These are phyloP conservation scores for Endothia cerciana DNA, from an alignment of 2,329 filamentous ascomycete species.

Conservation along the genomic window DNA sequence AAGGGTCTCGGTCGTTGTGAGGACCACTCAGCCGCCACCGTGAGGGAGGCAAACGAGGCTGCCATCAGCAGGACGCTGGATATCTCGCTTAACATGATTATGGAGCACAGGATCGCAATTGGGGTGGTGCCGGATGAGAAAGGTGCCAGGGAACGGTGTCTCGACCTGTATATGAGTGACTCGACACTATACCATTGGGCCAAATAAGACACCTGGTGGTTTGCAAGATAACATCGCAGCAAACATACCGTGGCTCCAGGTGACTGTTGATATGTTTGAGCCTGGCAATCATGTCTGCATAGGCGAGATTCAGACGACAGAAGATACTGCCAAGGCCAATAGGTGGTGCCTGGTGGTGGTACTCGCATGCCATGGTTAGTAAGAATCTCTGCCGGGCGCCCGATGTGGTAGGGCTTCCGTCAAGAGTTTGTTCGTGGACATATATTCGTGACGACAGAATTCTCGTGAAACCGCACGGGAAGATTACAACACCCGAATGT, in stretches of 20 bases:
- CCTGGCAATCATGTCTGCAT: background rate
- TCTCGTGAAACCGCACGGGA: background rate
- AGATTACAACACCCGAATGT: background rate
- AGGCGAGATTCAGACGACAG: background rate
- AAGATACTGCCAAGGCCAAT: background rate
- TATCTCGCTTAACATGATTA: background rate
- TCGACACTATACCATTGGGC: background rate
- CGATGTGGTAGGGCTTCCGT: background rate
- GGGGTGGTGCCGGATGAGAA: background rate
- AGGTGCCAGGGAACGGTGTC: background rate
- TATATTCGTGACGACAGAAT: background rate
- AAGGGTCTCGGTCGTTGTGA: background rate
- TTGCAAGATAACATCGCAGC: background rate
- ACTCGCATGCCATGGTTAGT: background rate
- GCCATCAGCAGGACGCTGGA: background rate
- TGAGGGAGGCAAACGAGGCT: background rate
- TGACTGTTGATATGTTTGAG: background rate
- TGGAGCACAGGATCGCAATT: background rate
- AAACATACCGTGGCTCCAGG: background rate
- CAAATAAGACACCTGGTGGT: background rate
- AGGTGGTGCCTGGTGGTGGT: background rate
- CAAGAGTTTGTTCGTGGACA: background rate
- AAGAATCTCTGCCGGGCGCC: background rate
- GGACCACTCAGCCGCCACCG: background rate
- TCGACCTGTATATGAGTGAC: background rate